Evolutionary conservation across 192 early-diverging fungal species (phyloP).

Genomic region (Haplosporangium gracile): DNA sequence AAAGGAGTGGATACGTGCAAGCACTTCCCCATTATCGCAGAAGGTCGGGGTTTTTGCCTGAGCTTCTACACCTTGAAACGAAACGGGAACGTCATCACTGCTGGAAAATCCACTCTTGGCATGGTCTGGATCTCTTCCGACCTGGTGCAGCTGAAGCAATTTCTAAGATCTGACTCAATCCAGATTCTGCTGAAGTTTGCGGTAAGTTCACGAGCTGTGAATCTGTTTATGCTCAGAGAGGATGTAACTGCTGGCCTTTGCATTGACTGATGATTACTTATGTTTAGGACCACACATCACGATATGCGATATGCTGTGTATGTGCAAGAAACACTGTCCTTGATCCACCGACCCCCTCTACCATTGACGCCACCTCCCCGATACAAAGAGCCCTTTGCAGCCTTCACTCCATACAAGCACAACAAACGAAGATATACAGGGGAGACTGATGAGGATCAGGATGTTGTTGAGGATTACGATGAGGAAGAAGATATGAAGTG

Average conservation of each 20-base stretch:
- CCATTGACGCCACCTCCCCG: constrained; percentile 17
- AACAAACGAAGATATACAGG: constrained; percentile 17
- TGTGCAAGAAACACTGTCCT: constrained; percentile 27
- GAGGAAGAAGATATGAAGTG: neutral
- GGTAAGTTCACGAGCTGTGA: neutral
- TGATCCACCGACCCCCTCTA: neutral
- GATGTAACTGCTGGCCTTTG: constrained; percentile 11
- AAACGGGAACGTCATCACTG: constrained; percentile 9
- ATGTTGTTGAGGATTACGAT: neutral
- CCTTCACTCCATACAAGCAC: constrained; percentile 19
- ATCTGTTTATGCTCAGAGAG: neutral
- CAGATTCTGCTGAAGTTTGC: constrained; percentile 26
- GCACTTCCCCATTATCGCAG: constrained; percentile 27
- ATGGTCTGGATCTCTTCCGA: constrained; percentile 21
- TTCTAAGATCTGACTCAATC: constrained; percentile 28
- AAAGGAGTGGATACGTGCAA: constrained; percentile 23
- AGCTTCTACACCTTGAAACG: constrained; percentile 23
- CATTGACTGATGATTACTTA: constrained; percentile 15
- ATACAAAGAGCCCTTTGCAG: constrained; percentile 23
- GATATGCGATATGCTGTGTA: constrained; percentile 15
- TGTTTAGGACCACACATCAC: constrained; percentile 28
- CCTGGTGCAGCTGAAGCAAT: constrained; percentile 25
- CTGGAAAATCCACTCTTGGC: constrained; percentile 8
- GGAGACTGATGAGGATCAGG: constrained; percentile 21
- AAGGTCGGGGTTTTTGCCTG: constrained; percentile 23